Evolutionary conservation across 208 protist genomes (phyloP), one percentile per base, ranked within the genome.

Genomic region (Herpetomonas tarakana): DNA sequence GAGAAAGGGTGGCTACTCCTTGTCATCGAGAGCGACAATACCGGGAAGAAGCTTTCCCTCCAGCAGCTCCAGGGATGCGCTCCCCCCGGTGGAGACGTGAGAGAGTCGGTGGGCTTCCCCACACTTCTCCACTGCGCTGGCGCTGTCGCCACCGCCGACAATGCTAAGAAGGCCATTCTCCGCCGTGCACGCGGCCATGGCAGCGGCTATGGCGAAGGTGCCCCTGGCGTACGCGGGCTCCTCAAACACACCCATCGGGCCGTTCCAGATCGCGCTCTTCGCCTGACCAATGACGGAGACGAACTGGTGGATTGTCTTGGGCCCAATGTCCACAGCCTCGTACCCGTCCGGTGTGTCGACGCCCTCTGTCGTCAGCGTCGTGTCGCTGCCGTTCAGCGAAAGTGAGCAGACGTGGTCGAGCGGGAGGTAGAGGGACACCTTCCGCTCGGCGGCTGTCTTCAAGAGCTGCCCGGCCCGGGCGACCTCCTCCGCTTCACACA

Each of bases 41-140:
- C 90, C 97, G 19, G 95, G 97, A 2, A 98, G 75, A 25, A 77
- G 71, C 54, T 94, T 90, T 22, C 98, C 99, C 74, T 99, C 98
- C 6, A 99, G 89, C 24, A 99, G 88, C 81, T 99, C 98, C 28
- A 99, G 86, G 9, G 93, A 97, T 11, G 98, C 98, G 71, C 98
- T 98, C 50, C 99, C 99, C 45, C 99, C 99, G 53, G 85, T 87
- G 27, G 85, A 97, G 29, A 99, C 92, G 75, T 99, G 98, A 50
- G 81, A 93, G 52, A 99, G 91, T 69, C 98, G 90, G 30, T 95
- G 73, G 28, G 83, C 87, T 47, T 95, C 71, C 11, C 86, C 83
- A 41, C 84, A 89, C 71, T 98, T 93, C 49, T 93, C 86, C 27
- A 85, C 92, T 21, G 86, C 87, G 18, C 97, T 98, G 39, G 96